Evolutionary conservation across 2,329 filamentous ascomycete genomes (phyloP), one percentile per base, ranked within the genome.

Genomic region (Penicillium sp.): DNA sequence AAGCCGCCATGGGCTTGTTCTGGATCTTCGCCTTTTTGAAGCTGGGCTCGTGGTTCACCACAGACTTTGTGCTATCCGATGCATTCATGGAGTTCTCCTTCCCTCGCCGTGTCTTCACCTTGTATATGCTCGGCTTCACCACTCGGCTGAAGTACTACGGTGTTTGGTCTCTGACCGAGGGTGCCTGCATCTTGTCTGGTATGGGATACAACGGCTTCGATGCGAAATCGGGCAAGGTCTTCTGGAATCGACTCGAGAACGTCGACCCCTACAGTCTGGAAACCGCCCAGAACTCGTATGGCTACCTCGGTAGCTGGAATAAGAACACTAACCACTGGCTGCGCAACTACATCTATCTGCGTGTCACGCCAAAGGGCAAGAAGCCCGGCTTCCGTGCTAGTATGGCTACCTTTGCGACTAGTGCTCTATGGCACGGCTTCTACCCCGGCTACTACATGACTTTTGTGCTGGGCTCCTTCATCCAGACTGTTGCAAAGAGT

Each of bases 271-370:
- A 88, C 84, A 87, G 86, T 2, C 91, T 99, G 30, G 95, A 99
- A 79, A 83, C 87, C 0, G 95, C 94, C 0, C 93, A 97, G 78
- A 99, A 98, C 75, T 91, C 91, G n/a, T 88, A 94, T 57, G 93
- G 87, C 1, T 98, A 95, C 71, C 84, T 99, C 3, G 94, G 89
- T 52, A 90, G 87, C 71, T 99, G 95, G 95, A 99, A 99, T 77
- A 97, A 97, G 81, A 98, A 98, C 78, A 99, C 95, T 13, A 99
- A 97, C 76, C 87, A 92, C 71, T 99, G 95, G 95, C 81, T 99
- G 63, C 87, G 93, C 51, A 97, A 98, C 77, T 99, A 97, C 73
- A 84, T 99, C 68, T 99, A 98, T 74, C 84, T 99, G 52, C 89
- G 95, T 26, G 95, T 99, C 3, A 99, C 95, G 0, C 95, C 95